Evolutionary conservation across 2,329 filamentous ascomycete species (phyloP).

Genomic region (Penicillium brevicompactum): DNA sequence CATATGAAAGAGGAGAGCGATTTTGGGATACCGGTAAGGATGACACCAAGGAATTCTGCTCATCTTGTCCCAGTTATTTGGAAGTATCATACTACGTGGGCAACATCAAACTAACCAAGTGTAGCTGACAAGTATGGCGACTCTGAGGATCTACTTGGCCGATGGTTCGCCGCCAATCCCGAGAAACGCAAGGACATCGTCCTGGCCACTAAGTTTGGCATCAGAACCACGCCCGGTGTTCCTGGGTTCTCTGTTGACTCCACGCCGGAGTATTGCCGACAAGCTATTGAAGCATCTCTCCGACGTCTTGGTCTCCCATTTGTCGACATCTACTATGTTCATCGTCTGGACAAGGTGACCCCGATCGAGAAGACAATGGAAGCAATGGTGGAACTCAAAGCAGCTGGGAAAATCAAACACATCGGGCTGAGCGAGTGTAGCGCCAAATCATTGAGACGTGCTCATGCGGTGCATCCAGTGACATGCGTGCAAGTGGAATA

Average conservation of each 20-base stretch:
- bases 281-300: conserved; percentile 46
- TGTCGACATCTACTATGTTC: conserved; percentile 54
- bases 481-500: conserved; percentile 59
- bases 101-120: neutral
- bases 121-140: conserved; percentile 46
- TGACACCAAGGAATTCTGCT: neutral
- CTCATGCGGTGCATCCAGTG: conserved; percentile 52
- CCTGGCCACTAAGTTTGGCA: conserved; percentile 56
- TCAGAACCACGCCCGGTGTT: conserved; percentile 17
- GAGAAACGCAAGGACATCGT: conserved; percentile 53
- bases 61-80: neutral
- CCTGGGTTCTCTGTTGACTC: conserved; percentile 31
- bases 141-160: conserved; percentile 38
- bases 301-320: conserved; percentile 43
- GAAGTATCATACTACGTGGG: conserved; percentile 7
- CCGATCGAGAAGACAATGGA: conserved; percentile 45
- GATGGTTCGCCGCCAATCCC: conserved; percentile 31
- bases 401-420: conserved; percentile 57
- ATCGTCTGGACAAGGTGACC: conserved; percentile 44
- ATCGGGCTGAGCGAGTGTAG: conserved; percentile 55
- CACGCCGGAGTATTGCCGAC: conserved; percentile 45
- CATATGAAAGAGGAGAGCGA: conserved; percentile 45
- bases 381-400: conserved; percentile 48
- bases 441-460: conserved; percentile 53
- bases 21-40: conserved; percentile 47